Conservation (phyloP, 2,329 filamentous ascomycete genomes). For the Pseudogymnoascus sp. region DNA sequence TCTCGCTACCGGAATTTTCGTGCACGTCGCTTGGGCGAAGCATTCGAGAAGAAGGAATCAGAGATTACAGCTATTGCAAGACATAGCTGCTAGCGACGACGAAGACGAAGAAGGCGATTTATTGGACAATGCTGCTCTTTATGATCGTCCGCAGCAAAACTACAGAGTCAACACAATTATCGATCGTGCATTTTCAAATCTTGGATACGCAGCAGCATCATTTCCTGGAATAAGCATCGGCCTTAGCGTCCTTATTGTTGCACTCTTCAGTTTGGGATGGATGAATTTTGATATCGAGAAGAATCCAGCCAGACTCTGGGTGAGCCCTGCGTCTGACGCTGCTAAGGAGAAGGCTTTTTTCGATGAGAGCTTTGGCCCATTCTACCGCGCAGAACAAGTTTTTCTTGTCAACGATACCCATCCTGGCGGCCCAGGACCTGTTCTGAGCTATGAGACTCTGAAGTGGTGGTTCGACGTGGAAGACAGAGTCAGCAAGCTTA, state of each 20-base stretch:
- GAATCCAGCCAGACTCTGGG: slow-evolving; percentile 88
- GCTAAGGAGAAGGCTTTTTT: slow-evolving; percentile 93
- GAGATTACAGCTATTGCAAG: slow-evolving; percentile 77
- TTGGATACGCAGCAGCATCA: slow-evolving; percentile 72
- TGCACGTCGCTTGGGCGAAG: slow-evolving; percentile 67
- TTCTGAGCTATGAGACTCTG: slow-evolving; percentile 81
- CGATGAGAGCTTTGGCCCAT: slow-evolving; percentile 86
- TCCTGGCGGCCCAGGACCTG: slow-evolving; percentile 56
- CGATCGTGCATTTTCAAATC: slow-evolving; percentile 68
- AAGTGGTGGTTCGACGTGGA: slow-evolving; percentile 94
- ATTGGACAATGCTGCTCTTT: slow-evolving; percentile 65
- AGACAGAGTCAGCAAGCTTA: slow-evolving; percentile 62
- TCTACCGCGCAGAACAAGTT: slow-evolving; percentile 87
- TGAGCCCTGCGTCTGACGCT: slow-evolving; percentile 85
- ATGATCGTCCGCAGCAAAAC: slow-evolving; percentile 68
- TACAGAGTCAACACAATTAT: slow-evolving; percentile 81
- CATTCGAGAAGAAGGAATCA: slow-evolving; percentile 70
- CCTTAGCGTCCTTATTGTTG: slow-evolving; percentile 65
- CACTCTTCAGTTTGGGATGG: slow-evolving; percentile 78
- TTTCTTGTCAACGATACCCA: slow-evolving; percentile 87
- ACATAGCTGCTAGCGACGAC: slow-evolving; percentile 76
- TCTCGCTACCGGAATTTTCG: slow-evolving; percentile 57
- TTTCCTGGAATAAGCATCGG: slow-evolving; percentile 81
- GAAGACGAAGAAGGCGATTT: slow-evolving; percentile 81
- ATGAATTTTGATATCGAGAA: slow-evolving; percentile 81